Evolutionary conservation across 2,329 filamentous ascomycete species (phyloP).

Genomic region (Fusarium tuaranense): DNA sequence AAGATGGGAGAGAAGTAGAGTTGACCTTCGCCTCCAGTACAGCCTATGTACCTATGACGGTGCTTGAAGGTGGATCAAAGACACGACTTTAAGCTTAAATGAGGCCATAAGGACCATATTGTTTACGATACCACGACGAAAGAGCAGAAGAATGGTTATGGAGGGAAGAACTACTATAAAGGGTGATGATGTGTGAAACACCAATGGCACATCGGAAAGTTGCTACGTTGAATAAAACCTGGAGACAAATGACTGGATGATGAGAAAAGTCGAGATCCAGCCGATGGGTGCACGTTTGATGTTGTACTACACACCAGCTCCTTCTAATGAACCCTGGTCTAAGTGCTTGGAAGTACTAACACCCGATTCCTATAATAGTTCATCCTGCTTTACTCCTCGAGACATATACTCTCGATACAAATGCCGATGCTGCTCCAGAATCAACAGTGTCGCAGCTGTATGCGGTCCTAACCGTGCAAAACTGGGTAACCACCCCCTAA

Average conservation of each 20-base stretch:
- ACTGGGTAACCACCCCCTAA: conserved; percentile 23
- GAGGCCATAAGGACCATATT: conserved; percentile 66
- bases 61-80: conserved; percentile 47
- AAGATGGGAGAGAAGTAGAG: conserved; percentile 72
- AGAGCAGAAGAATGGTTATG: conserved; percentile 65
- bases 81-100: conserved; percentile 29
- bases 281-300: conserved; percentile 69
- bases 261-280: conserved; percentile 65
- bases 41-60: conserved; percentile 72
- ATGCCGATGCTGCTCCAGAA: conserved; percentile 18
- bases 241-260: conserved; percentile 70
- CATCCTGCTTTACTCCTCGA: neutral
- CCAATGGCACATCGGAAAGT: conserved; percentile 72
- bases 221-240: conserved; percentile 64
- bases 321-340: neutral
- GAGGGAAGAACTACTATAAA: conserved; percentile 67
- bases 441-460: conserved; percentile 20
- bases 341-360: neutral
- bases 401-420: conserved; percentile 10
- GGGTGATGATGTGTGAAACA: conserved; percentile 69
- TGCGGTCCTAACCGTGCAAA: conserved; percentile 22
- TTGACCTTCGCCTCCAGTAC: conserved; percentile 77
- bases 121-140: conserved; percentile 59
- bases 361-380: neutral
- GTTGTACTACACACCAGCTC: neutral